phyloP scores from a whole-genome alignment of 768 basidiomycete species.

The Mycena capillaripes region DNA sequence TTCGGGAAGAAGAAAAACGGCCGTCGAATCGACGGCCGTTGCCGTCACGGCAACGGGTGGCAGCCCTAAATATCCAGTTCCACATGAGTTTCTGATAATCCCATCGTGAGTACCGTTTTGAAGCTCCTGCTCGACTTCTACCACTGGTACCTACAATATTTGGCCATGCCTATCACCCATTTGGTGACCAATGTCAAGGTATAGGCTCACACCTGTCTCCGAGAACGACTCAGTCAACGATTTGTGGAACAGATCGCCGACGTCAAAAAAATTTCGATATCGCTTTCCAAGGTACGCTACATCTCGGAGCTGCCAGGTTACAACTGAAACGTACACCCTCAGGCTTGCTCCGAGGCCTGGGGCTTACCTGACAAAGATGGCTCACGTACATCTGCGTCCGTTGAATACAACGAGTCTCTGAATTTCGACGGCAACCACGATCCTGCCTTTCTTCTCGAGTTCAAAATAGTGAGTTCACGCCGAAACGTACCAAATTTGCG shows the following conservation, averaged over 20 bases:
- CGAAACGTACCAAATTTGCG: neutral
- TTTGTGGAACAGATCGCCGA: neutral
- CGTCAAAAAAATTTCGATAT: neutral
- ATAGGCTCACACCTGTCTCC: neutral
- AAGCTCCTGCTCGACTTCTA: too few relatives aligned
- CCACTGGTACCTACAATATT: neutral
- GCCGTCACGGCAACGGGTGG: too few relatives aligned
- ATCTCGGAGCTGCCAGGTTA: neutral
- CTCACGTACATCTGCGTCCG: slow-evolving; percentile 5
- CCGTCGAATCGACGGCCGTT: too few relatives aligned
- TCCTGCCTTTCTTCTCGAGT: slow-evolving; percentile 6
- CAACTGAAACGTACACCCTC: neutral
- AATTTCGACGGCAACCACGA: slow-evolving; percentile 22
- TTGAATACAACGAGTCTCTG: slow-evolving; percentile 13
- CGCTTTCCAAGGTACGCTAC: slow-evolving; percentile 10
- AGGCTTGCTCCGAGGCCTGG: slow-evolving; percentile 12
- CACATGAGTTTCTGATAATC: too few relatives aligned
- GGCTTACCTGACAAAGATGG: slow-evolving; percentile 1
- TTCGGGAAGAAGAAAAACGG: too few relatives aligned
- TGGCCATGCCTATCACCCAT: neutral
- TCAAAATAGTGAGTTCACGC: neutral
- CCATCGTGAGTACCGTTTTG: too few relatives aligned
- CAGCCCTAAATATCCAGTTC: too few relatives aligned
- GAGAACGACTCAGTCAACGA: neutral
- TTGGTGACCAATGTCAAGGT: slow-evolving; percentile 21